These are phyloP conservation scores for Ustilago xerochloae DNA, from an alignment of 1,284 basidiomycete genomes.

Conservation along the genomic window DNA sequence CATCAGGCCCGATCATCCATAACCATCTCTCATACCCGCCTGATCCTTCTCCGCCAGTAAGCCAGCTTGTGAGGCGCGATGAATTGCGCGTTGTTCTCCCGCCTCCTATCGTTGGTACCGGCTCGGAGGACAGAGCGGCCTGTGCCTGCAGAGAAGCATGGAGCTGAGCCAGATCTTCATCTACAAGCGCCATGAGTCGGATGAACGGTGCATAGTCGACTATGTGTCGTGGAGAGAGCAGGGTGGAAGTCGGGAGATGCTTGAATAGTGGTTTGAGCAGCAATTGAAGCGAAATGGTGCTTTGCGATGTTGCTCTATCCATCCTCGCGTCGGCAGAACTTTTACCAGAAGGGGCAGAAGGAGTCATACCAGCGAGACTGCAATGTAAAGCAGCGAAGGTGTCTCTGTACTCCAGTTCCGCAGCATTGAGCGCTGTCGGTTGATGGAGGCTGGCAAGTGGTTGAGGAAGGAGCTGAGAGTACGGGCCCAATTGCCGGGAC, in stretches of 20 bases:
- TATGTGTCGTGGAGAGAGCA: constrained; percentile 71
- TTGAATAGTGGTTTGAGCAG: not conserved
- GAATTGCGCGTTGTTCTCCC: constrained; percentile 27
- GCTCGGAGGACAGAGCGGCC: not conserved
- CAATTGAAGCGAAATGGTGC: constrained; percentile 39
- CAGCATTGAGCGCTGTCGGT: constrained; percentile 3
- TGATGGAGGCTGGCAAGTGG: constrained; percentile 29
- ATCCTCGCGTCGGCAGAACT: not conserved
- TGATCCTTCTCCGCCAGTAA: not conserved
- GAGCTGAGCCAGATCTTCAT: constrained; percentile 72
- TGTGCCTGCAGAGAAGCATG: constrained; percentile 5
- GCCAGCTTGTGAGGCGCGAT: constrained; percentile 9
- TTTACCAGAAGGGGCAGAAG: not conserved
- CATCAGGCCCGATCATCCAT: not conserved
- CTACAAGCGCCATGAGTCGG: constrained; percentile 76
- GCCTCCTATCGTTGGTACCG: not conserved
- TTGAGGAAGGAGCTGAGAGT: constrained; percentile 13
- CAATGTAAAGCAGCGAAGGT: constrained; percentile 67
- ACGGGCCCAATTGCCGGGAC: constrained; percentile 15
- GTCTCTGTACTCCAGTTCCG: constrained; percentile 57
- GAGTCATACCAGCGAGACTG: not conserved
- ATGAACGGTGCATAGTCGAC: constrained; percentile 79
- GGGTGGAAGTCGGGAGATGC: constrained; percentile 66
- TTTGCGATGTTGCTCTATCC: not conserved
- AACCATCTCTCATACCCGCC: constrained; percentile 24